These are phyloP conservation scores for Mycena albidolilacea DNA, from an alignment of 768 basidiomycete species.

Conservation along the genomic window DNA sequence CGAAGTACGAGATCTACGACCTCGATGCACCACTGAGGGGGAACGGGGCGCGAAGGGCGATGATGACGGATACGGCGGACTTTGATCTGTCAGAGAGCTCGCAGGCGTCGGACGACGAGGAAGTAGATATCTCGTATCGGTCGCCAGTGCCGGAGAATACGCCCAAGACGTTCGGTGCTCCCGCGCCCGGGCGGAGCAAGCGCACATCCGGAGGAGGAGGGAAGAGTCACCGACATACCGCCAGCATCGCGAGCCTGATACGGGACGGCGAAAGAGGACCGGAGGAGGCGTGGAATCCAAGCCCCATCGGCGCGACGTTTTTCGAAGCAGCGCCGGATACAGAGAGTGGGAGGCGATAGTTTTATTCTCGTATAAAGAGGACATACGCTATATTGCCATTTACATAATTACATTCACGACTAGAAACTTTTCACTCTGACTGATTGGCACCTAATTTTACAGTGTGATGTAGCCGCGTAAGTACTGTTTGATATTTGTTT, in stretches of 20 bases:
- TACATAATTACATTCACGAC: constrained; percentile 16
- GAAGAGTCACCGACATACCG: constrained; percentile 79
- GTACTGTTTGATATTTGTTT: too few species aligned
- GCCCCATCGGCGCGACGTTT: constrained; percentile 65
- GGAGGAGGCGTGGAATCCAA: constrained; percentile 90
- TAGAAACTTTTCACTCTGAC: too few species aligned
- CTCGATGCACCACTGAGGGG: constrained; percentile 69
- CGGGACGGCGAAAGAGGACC: constrained; percentile 79
- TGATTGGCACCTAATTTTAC: too few species aligned
- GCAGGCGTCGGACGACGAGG: constrained; percentile 73
- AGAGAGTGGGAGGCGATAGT: constrained; percentile 38
- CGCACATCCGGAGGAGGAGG: constrained; percentile 46
- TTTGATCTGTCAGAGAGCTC: constrained; percentile 71
- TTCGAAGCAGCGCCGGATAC: constrained; percentile 61
- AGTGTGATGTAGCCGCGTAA: too few species aligned
- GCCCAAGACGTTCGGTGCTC: constrained; percentile 51
- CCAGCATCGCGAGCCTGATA: constrained; percentile 87
- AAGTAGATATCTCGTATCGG: constrained; percentile 78
- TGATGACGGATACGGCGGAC: constrained; percentile 62
- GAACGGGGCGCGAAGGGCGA: constrained; percentile 42
- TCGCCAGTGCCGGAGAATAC: constrained; percentile 67
- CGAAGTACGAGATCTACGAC: constrained; percentile 86
- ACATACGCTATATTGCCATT: constrained; percentile 16
- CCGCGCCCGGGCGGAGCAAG: constrained; percentile 40
- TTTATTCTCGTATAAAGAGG: constrained; percentile 20